Conservation (phyloP, 1,284 basidiomycete species). For the Xanthoconium separans region DNA sequence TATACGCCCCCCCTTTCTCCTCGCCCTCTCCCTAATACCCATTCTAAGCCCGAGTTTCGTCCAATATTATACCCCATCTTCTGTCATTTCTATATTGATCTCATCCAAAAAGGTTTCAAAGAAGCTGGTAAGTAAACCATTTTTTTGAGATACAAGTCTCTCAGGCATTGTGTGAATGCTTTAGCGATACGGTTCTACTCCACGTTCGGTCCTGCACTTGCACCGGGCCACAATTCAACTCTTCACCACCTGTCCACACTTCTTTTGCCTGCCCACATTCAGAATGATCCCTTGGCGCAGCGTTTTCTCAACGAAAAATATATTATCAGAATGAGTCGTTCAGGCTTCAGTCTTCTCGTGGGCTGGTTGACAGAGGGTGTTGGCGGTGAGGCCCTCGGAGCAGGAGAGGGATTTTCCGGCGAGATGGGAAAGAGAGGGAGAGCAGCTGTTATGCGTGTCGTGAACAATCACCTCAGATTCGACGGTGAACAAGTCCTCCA, state of each 20-base stretch:
- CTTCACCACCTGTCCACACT: constrained; percentile 84
- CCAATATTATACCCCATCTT: constrained; percentile 96
- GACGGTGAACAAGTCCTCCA: constrained; percentile 61
- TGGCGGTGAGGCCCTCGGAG: constrained; percentile 82
- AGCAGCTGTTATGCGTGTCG: constrained; percentile 87
- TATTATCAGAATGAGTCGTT: constrained; percentile 86
- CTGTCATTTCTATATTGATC: constrained; percentile 94
- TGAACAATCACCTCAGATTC: constrained; percentile 91
- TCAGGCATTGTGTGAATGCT: constrained; percentile 2
- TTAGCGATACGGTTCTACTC: constrained; percentile 73
- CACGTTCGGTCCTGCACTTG: constrained; percentile 69
- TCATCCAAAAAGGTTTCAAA: constrained; percentile 88
- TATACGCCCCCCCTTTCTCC: constrained; percentile 32
- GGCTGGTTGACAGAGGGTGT: constrained; percentile 95
- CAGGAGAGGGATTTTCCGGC: constrained; percentile 79
- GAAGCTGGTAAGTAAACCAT: constrained; percentile 63
- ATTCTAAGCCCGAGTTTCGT: constrained; percentile 80
- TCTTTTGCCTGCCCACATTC: constrained; percentile 82
- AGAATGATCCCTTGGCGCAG: constrained; percentile 80
- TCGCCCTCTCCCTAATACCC: constrained; percentile 8
- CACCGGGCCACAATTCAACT: constrained; percentile 68
- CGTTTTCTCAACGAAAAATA: constrained; percentile 92
- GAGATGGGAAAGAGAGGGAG: constrained; percentile 79
- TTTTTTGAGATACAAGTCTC: neutral
- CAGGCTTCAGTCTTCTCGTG: constrained; percentile 88